phyloP scores from a whole-genome alignment of 1,139 yeast genomes.

The Geotrichum aggregatum region DNA sequence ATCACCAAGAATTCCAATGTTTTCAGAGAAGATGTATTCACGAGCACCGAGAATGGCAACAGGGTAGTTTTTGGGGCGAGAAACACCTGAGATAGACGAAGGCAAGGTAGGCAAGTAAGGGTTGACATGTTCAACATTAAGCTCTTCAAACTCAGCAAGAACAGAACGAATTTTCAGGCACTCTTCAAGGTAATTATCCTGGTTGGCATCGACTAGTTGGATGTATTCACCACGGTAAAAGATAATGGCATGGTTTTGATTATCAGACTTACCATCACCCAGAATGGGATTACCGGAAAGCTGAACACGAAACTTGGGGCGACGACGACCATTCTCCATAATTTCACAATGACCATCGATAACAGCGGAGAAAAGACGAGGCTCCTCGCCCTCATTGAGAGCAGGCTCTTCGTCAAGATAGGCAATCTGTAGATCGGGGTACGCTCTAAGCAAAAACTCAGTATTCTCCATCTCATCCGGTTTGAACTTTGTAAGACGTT shows the following conservation, averaged over 20 bases:
- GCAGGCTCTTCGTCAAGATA: slow-evolving; percentile 94
- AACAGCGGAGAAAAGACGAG: slow-evolving; percentile 91
- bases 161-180: slow-evolving; percentile 97
- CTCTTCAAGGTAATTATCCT: slow-evolving; percentile 96
- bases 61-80: slow-evolving; percentile 55
- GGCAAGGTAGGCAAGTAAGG: slow-evolving; percentile 41
- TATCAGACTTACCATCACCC: slow-evolving; percentile 99
- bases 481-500: slow-evolving; percentile 92
- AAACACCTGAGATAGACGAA: slow-evolving; percentile 26
- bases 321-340: slow-evolving; percentile 96
- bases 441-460: slow-evolving; percentile 94
- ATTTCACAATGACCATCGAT: slow-evolving; percentile 98
- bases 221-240: slow-evolving; percentile 98
- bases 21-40: slow-evolving; percentile 97
- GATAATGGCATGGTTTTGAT: slow-evolving; percentile 93
- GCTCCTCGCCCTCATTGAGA: slow-evolving; percentile 91
- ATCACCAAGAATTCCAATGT: slow-evolving; percentile 98
- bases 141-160: slow-evolving; percentile 95
- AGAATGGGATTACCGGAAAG: slow-evolving; percentile 97
- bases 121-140: slow-evolving; percentile 55
- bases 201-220: slow-evolving; percentile 97
- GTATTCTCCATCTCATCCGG: slow-evolving; percentile 98
- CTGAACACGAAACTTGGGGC: slow-evolving; percentile 97
- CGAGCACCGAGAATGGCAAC: slow-evolving; percentile 99
- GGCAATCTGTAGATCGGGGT: slow-evolving; percentile 97